Evolutionary conservation across 2,329 filamentous ascomycete species (phyloP), one percentile per base, ranked within the genome.

Genomic region (Fusarium azukiicola): DNA sequence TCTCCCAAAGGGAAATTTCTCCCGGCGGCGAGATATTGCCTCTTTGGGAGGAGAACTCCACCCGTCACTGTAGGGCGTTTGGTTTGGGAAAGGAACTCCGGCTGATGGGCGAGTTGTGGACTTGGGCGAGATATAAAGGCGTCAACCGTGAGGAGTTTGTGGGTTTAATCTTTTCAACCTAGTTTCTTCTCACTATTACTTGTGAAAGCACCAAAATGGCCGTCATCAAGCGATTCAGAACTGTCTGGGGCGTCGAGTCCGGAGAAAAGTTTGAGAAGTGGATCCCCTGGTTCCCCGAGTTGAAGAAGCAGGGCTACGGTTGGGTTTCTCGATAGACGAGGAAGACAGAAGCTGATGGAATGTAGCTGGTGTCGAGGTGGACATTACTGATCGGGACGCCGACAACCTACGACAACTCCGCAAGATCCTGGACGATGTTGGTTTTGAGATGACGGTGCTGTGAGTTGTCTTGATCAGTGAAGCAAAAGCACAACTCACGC

Each of bases 251-350:
- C 9, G 44, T 75, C 19, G 67, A 50, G 4, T 67, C 73, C 16
- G 73, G 73, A 42, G 23, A 58, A 23, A 77, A 76, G 67, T 76
- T 71, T 38, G 63, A 74, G 16, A 27, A 73, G 38, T 77, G 73
- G 73, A 71, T 42, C 32, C 42, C 49, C 10, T 77, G 73, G 75
- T 77, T 77, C 56, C 68, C 75, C 27, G 69, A 49, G 11, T 40
- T 77, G 49, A 77, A 77, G 64, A 36, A 72, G 54, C 74, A 75
- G 40, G 75, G 75, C 50, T 77, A 77, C 50, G 64, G 75, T 77
- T 54, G 11, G 27, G 69, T 66, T n/a, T 47, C 11, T 36, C 42
- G 12, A 10, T 32, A 9, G 1, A 32, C 4, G 4, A 6, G 1
- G 11, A 6, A n/a, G 23, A 5, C 11, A 13, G 17, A 16, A 19